A percentile compares a stretch with the other conserved stretches of the same genome.
Conservation (phyloP, 495 filamentous ascomycete species). For the Amphirosellinia nigrospora region DNA sequence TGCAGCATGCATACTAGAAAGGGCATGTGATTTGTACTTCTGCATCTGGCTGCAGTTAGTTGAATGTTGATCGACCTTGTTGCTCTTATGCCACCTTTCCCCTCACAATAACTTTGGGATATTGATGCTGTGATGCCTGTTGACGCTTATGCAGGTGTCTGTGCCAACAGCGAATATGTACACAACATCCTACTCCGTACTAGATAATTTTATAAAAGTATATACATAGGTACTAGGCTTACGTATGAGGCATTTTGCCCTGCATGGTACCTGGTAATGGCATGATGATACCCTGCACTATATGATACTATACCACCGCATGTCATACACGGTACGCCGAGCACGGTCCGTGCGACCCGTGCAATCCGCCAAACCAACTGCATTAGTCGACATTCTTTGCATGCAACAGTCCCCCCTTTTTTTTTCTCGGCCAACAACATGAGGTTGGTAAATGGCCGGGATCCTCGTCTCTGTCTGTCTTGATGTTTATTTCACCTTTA, state of each 20-base stretch:
- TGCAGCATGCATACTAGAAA: background rate
- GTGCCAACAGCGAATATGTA: background rate
- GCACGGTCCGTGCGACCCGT: background rate
- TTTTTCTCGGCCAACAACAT: background rate
- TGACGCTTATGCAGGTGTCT: background rate
- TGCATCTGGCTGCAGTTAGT: background rate
- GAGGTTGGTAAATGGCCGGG: background rate
- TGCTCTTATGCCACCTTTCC: background rate
- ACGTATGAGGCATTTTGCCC: background rate
- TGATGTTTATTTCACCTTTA: background rate
- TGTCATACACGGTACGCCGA: background rate
- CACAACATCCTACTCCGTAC: no score
- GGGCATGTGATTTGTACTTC: background rate
- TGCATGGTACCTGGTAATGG: background rate
- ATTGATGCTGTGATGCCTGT: background rate
- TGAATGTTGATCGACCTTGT: background rate
- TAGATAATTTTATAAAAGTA: no score
- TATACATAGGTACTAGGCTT: background rate
- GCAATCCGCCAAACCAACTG: constrained; percentile 1
- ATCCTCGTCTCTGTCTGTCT: background rate
- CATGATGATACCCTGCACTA: background rate
- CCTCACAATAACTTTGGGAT: background rate
- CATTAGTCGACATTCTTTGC: background rate
- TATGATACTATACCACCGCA: background rate
- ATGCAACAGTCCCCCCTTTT: background rate